Conservation (phyloP, 2,329 filamentous ascomycete species). For the Periglandula ipomoeae region DNA sequence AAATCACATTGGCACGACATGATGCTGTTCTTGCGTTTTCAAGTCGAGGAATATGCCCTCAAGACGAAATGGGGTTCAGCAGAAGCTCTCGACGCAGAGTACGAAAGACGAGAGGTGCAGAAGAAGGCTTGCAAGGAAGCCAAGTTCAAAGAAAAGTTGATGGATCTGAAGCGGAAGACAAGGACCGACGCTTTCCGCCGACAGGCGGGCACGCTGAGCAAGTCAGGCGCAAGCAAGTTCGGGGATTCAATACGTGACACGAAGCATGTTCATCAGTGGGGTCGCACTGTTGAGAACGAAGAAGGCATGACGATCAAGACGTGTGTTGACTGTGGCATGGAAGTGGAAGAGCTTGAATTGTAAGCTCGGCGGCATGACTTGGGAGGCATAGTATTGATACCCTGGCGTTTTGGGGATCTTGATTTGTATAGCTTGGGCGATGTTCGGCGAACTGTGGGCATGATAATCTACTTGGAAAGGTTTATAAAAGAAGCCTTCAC, state of each 20-base stretch:
- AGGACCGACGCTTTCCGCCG: conserved; percentile 81
- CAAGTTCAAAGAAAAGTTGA: conserved; percentile 83
- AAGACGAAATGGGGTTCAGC: conserved; percentile 82
- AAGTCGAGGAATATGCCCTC: conserved; percentile 92
- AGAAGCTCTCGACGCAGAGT: conserved; percentile 81
- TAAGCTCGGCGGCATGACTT: conserved; percentile 16
- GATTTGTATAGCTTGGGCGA: neutral
- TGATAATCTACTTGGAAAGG: no score
- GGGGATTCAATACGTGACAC: conserved; percentile 64
- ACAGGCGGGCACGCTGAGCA: conserved; percentile 51
- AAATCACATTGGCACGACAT: conserved; percentile 97
- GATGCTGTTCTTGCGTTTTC: conserved; percentile 91
- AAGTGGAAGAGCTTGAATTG: conserved; percentile 68
- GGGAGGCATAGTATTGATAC: neutral
- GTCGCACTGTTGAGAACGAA: conserved; percentile 56
- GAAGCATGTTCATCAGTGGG: conserved; percentile 87
- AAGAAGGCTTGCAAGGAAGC: conserved; percentile 81
- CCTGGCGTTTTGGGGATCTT: neutral
- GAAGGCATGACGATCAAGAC: conserved; percentile 73
- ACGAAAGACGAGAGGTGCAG: conserved; percentile 65
- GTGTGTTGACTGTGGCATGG: conserved; percentile 67
- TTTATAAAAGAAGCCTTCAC: no score
- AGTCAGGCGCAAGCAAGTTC: conserved; percentile 50
- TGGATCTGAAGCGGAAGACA: conserved; percentile 88
- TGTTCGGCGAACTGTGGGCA: neutral